Base-by-base conservation (phyloP, 768 basidiomycete genomes). In the Hysterangium stoloniferum region DNA sequence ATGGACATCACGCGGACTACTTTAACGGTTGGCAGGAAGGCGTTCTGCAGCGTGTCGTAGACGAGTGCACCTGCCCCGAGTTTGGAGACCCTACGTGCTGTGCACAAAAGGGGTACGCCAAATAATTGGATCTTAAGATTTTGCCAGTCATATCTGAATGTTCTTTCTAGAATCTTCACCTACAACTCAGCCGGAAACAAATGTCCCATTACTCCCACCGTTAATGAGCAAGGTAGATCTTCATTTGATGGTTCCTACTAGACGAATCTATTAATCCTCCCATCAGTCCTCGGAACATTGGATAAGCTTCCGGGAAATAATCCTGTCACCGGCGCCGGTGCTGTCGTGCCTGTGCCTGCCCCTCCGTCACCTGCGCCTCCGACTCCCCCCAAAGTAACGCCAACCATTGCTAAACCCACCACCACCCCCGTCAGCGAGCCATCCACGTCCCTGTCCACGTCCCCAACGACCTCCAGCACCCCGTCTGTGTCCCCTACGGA, bases 1-100 rank as follows among this genome's bases (percentile, higher is more conserved):
- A 77, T 58, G 80, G 80, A 59, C 73, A 78, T 56, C 77, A 78
- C 60, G 77, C 72, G 27, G 77, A 80, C 56, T 80, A 74, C 64
- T 63, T 74, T 46, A 78, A 79, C 55, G 80, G 82, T 15, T 85
- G 82, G 82, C 74, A 79, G 40, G 55, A 59, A 1, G 74, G 73
- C 45, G 70, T 80, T 29, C 68, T 84, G 1, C 71, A 75, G 51
- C 70, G 67, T 3, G 80, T 78, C 19, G 69, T 83, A 13, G 73
- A 80, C 59, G 62, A 70, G 11, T 79, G 77, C 53, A 63, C 54
- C 35, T 64, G 62, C 37, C n/a, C 17, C 28, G 20, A n/a, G 20
- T 22, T 22, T 25, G 43, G 43, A 20, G 43, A 45, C 17, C 43
- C 43, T 5, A 45, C 43, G 28, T 45, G 43, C 22, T 45, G 43